Percentiles rank a stretch among this genome's conserved stretches.
Evolutionary conservation across 2,329 filamentous ascomycete genomes (phyloP).

Genomic region (Colletotrichum salicis): DNA sequence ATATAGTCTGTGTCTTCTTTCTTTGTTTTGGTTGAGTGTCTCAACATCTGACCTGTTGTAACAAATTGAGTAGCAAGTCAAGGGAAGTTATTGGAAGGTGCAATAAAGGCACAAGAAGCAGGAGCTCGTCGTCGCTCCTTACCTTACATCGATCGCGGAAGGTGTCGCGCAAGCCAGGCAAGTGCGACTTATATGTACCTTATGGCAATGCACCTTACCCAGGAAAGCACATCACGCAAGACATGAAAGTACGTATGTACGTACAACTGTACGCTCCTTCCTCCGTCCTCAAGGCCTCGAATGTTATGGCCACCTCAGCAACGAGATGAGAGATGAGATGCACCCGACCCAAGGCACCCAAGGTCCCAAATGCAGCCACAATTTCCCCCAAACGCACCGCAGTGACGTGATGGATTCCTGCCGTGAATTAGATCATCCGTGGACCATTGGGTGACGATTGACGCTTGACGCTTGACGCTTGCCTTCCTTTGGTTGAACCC

Average conservation of each 20-base stretch:
- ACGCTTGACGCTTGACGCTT: constrained; percentile 7
- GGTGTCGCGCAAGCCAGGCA: not conserved
- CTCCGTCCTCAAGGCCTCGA: not conserved
- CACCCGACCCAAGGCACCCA: not conserved
- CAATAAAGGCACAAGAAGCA: not conserved
- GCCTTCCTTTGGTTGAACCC: not conserved
- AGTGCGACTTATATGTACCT: not conserved
- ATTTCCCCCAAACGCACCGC: constrained; percentile 27
- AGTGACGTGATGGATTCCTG: constrained; percentile 39
- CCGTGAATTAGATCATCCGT: constrained; percentile 20
- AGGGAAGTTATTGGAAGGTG: not conserved
- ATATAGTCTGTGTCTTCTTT: not conserved
- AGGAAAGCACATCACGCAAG: constrained; percentile 1
- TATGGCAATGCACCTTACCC: not conserved
- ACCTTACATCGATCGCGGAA: not conserved
- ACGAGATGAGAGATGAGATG: not conserved
- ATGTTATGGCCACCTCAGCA: not conserved
- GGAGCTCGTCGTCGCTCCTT: not conserved
- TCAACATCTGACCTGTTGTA: not conserved
- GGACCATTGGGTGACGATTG: constrained; percentile 6
- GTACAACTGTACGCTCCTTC: not conserved
- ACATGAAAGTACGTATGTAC: constrained; percentile 1
- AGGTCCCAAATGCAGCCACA: constrained; percentile 30
- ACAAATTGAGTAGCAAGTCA: not conserved
- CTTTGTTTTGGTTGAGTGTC: not conserved